Percentiles rank a stretch among this genome's conserved stretches.
Conservation (phyloP, 345 rosid genomes). For the Acer negundo region DNA sequence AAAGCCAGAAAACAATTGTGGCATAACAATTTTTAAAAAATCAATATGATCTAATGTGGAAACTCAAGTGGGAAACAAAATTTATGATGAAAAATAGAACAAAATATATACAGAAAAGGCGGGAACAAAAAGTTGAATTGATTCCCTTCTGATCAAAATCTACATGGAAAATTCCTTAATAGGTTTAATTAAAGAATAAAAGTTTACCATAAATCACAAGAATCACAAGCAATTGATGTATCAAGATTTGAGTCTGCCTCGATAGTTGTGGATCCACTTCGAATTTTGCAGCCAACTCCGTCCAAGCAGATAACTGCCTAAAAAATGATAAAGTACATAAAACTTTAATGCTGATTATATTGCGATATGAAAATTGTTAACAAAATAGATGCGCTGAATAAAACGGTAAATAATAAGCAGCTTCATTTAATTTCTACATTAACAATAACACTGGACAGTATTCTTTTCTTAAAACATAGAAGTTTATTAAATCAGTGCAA, state of each 20-base stretch:
- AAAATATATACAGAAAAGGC: slow-evolving; percentile 4
- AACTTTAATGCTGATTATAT: slow-evolving; percentile 25
- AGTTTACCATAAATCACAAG: slow-evolving; percentile 88
- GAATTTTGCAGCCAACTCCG: slow-evolving; percentile 90
- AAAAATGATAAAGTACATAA: slow-evolving; percentile 40
- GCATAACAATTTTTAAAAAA: slow-evolving; percentile 1
- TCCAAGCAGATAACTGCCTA: slow-evolving; percentile 99
- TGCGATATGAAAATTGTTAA: slow-evolving; percentile 3
- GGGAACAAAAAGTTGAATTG: background rate
- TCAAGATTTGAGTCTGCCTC: slow-evolving; percentile 72
- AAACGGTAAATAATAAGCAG: slow-evolving; percentile 12
- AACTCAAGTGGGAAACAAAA: background rate
- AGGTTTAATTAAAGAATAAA: slow-evolving; percentile 6
- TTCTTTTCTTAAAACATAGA: background rate
- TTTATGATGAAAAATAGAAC: background rate
- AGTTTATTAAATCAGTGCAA: background rate
- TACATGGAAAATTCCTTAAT: background rate
- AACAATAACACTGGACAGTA: background rate
- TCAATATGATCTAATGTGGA: background rate
- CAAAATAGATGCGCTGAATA: slow-evolving; percentile 3
- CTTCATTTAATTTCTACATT: slow-evolving; percentile 6
- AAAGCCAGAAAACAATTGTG: slow-evolving; percentile 26
- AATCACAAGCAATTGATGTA: slow-evolving; percentile 99
- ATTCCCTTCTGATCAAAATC: background rate
- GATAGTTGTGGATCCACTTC: slow-evolving; percentile 47